Conservation (phyloP, 2,329 filamentous ascomycete species). For the Mycogone perniciosa region DNA sequence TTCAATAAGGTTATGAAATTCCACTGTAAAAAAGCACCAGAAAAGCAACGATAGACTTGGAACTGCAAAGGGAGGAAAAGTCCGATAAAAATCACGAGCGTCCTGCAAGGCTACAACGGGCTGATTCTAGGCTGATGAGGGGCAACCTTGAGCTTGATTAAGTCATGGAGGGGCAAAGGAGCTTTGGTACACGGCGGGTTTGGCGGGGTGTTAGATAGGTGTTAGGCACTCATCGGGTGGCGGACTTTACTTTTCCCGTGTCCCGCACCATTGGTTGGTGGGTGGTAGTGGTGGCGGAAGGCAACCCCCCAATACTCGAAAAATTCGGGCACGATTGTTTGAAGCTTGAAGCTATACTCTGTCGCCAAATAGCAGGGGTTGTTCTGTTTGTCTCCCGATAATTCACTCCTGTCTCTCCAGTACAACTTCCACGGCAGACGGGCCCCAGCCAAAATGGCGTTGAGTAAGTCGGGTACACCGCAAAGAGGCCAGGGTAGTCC, state of each 20-base stretch:
- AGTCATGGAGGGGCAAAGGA: slow-evolving; percentile 16
- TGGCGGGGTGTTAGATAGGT: too few relatives aligned
- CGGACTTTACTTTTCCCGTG: slow-evolving; percentile 31
- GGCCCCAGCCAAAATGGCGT: slow-evolving; percentile 29
- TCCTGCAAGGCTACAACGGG: neutral
- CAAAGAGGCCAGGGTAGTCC: slow-evolving; percentile 18
- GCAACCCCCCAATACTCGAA: slow-evolving; percentile 26
- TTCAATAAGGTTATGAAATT: too few relatives aligned
- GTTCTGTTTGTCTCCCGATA: slow-evolving; percentile 12
- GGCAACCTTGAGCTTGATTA: slow-evolving; percentile 20
- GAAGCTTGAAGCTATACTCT: slow-evolving; percentile 26
- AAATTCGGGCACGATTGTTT: slow-evolving; percentile 27
- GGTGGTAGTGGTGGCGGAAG: slow-evolving; percentile 20
- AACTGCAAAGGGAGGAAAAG: neutral
- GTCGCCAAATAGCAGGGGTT: slow-evolving; percentile 21
- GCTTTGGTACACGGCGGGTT: slow-evolving; percentile 12
- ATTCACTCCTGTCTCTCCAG: neutral
- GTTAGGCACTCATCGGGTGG: slow-evolving; percentile 11
- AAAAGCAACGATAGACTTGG: neutral
- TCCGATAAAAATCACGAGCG: neutral
- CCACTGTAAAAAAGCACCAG: neutral
- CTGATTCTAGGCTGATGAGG: neutral
- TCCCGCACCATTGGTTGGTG: slow-evolving; percentile 17
- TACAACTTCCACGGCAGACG: slow-evolving; percentile 23
- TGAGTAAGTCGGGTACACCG: slow-evolving; percentile 31